Evolutionary conservation across 495 filamentous ascomycete species (phyloP), one percentile per base, ranked within the genome.

Genomic region (Cudoniella acicularis): DNA sequence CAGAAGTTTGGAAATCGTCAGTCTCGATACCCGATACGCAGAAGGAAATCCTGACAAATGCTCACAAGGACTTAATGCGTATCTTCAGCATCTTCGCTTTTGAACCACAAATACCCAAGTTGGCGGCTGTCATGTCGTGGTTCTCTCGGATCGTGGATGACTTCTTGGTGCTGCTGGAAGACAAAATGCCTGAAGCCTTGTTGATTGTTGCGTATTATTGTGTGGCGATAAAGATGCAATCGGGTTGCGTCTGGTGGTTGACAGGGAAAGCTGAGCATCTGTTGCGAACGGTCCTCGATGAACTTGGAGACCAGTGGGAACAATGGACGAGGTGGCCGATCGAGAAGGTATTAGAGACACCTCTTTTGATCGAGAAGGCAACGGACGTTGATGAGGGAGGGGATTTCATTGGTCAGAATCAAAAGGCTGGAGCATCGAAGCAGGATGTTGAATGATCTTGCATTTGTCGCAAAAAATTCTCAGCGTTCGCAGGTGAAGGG

Each of bases 141-240:
- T 62, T 62, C 40, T 41, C 46, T 0, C 11, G 8, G 10, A 59
- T 62, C 10, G 10, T 52, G 9, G 51, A 62, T 17, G 53, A 62
- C 9, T 60, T 51, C 23, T 13, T 62, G 8, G 26, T 30, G 18
- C 52, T 66, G 55, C 16, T 62, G 30, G 52, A 59, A 26, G 22
- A 57, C 2, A 66, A 66, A 42, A 47, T 57, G 10, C 63, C 63
- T 16, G 52, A 66, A 47, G 59, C 63, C 1, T 49, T 66, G 48
- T 40, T 66, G 49, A 24, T 66, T 21, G 52, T 55, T 10, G 18
- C 30, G 20, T 57, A 49, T 50, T 62, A 56, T 57, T 62, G 57
- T 23, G 58, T 66, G 27, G 40, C 48, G 10, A 10, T 66, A 21
- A 59, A 60, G 30, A n/a, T n/a, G n/a, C 53, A 20, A 26, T 3